phyloP scores from a whole-genome alignment of 2,329 filamentous ascomycete genomes.

The Dothistroma septosporum region DNA sequence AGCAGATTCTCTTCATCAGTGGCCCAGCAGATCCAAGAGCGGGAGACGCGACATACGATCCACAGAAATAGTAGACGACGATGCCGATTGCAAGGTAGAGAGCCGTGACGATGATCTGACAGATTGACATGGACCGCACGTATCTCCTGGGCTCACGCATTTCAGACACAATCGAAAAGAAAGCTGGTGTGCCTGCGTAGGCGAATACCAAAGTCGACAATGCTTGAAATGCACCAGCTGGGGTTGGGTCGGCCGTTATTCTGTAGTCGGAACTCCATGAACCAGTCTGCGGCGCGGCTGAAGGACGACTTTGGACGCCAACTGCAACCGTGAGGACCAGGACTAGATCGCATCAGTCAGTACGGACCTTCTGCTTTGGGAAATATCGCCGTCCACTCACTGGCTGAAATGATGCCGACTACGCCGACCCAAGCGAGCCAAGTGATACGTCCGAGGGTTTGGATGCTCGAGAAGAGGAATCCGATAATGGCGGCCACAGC shows the following conservation, averaged over 20 bases:
- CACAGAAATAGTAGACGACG: slow-evolving; percentile 46
- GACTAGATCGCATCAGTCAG: slow-evolving; percentile 6
- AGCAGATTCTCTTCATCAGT: slow-evolving; percentile 42
- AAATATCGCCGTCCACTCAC: background rate
- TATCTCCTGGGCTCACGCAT: slow-evolving; percentile 36
- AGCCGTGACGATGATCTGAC: slow-evolving; percentile 10
- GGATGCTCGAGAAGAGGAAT: slow-evolving; percentile 31
- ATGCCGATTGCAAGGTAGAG: slow-evolving; percentile 37
- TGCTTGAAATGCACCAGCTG: slow-evolving; percentile 12
- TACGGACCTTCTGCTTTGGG: background rate
- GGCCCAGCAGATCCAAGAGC: slow-evolving; percentile 44
- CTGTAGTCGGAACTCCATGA: slow-evolving; percentile 11
- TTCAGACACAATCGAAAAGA: slow-evolving; percentile 37
- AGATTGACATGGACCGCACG: slow-evolving; percentile 31
- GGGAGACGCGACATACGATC: slow-evolving; percentile 44
- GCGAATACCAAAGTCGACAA: slow-evolving; percentile 13
- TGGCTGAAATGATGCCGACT: slow-evolving; percentile 14
- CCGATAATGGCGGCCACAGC: slow-evolving; percentile 40
- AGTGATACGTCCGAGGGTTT: slow-evolving; percentile 30
- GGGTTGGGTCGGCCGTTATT: slow-evolving; percentile 2
- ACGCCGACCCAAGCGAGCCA: slow-evolving; percentile 35
- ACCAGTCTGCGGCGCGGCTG: slow-evolving; percentile 12
- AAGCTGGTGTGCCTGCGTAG: slow-evolving; percentile 38
- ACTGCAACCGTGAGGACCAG: slow-evolving; percentile 36
- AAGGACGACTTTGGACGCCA: slow-evolving; percentile 9